A percentile compares a stretch with the other conserved stretches of the same genome.
These are phyloP conservation scores for Alternaria sp. DNA, from an alignment of 2,329 filamentous ascomycete genomes.

Conservation along the genomic window DNA sequence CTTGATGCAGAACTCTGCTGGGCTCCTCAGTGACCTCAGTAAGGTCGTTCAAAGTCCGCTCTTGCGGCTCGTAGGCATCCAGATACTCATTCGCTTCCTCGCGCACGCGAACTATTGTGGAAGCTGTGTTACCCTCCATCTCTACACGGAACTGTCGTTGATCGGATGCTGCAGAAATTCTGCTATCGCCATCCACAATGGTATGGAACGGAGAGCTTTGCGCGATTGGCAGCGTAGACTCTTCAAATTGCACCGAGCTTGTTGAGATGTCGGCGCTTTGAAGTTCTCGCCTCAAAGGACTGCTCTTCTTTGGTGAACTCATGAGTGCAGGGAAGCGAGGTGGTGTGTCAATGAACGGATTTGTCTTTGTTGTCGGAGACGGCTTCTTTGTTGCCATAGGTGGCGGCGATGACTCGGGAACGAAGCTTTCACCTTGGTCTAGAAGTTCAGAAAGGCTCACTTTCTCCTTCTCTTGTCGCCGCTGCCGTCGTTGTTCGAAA, in stretches of 20 bases:
- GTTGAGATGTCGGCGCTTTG: conserved; percentile 33
- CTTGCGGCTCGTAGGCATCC: conserved; percentile 41
- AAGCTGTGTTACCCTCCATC: conserved; percentile 35
- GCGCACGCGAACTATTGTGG: conserved; percentile 39
- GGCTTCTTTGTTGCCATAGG: conserved; percentile 25
- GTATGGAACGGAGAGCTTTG: conserved; percentile 46
- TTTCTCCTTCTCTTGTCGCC: conserved; percentile 32
- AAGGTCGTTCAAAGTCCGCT: conserved; percentile 40
- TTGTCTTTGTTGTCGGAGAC: conserved; percentile 20
- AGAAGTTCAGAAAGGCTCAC: conserved; percentile 40
- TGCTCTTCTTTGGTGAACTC: conserved; percentile 42
- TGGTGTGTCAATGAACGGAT: conserved; percentile 42
- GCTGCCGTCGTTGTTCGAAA: conserved; percentile 27
- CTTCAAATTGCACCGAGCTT: conserved; percentile 24
- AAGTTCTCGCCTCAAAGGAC: conserved; percentile 42
- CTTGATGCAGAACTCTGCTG: conserved; percentile 27
- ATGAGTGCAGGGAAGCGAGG: conserved; percentile 34
- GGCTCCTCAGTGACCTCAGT: conserved; percentile 46
- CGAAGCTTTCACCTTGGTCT: conserved; percentile 39
- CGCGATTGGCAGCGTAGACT: conserved; percentile 37
- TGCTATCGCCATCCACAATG: conserved; percentile 33
- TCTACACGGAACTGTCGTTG: conserved; percentile 39
- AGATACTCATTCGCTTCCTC: conserved; percentile 43
- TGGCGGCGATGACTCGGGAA: conserved; percentile 40
- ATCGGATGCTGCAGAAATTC: conserved; percentile 37